Percentiles rank a stretch among this genome's conserved stretches.
These are phyloP conservation scores for Pyronema omphalodes DNA, from an alignment of 495 filamentous ascomycete species.

Conservation along the genomic window DNA sequence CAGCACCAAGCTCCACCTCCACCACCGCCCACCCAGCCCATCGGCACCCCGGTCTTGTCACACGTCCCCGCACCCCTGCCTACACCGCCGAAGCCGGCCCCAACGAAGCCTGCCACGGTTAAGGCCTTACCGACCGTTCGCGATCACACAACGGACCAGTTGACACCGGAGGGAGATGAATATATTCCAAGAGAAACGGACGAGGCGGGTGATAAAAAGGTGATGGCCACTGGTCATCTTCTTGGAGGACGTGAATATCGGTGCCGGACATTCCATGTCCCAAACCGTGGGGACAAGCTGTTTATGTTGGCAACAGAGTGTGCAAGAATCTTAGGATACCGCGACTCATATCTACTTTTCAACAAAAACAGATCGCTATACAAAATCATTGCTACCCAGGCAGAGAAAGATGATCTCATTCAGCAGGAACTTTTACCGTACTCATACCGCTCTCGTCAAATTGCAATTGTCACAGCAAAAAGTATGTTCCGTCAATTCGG, in stretches of 20 bases:
- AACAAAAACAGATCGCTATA: slow-evolving; percentile 96
- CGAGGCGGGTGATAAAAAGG: slow-evolving; percentile 85
- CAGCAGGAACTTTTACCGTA: slow-evolving; percentile 89
- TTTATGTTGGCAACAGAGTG: slow-evolving; percentile 99
- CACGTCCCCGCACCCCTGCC: slow-evolving; percentile 48
- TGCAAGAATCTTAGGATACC: slow-evolving; percentile 80
- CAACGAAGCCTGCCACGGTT: slow-evolving; percentile 74
- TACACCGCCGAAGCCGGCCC: slow-evolving; percentile 66
- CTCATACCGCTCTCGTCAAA: slow-evolving; percentile 93
- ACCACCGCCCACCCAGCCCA: slow-evolving; percentile 28
- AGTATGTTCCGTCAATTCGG: slow-evolving; percentile 99
- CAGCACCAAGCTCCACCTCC: background rate
- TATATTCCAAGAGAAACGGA: slow-evolving; percentile 90
- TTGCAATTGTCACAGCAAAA: slow-evolving; percentile 93
- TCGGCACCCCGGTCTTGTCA: slow-evolving; percentile 68
- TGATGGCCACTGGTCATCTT: slow-evolving; percentile 60
- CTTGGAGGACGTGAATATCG: slow-evolving; percentile 72
- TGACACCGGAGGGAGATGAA: slow-evolving; percentile 82
- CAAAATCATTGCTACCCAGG: slow-evolving; percentile 94
- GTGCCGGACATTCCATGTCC: slow-evolving; percentile 84
- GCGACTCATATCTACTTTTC: slow-evolving; percentile 94
- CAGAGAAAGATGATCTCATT: slow-evolving; percentile 93
- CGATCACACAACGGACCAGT: slow-evolving; percentile 94
- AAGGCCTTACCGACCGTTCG: slow-evolving; percentile 92
- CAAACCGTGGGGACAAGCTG: slow-evolving; percentile 72